These are phyloP conservation scores for Cadophora gregata DNA, from an alignment of 2,329 filamentous ascomycete genomes.

Conservation along the genomic window DNA sequence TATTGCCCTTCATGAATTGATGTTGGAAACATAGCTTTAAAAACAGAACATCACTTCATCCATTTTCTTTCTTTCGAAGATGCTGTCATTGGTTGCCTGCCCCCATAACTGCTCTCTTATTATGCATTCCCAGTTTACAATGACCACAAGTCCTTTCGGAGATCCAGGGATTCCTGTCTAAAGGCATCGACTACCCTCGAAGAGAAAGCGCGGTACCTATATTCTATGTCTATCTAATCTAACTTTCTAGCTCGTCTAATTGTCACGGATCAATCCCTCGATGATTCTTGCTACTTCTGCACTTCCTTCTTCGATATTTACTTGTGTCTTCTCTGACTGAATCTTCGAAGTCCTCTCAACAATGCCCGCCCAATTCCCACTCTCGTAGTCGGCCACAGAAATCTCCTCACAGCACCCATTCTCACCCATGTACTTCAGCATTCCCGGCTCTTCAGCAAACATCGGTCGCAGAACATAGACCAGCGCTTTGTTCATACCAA, in stretches of 20 bases:
- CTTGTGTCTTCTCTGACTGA: background rate
- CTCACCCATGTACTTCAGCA: conserved; percentile 8
- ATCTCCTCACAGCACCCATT: conserved; percentile 15
- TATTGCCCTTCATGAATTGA: no score
- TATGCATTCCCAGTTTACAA: no score
- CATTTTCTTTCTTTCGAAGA: no score
- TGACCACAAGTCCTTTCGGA: no score
- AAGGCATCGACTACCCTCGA: no score
- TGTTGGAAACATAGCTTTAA: no score
- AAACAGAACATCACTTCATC: no score
- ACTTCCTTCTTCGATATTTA: background rate
- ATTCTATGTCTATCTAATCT: no score
- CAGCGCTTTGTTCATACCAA: conserved; percentile 17
- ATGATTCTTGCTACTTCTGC: background rate
- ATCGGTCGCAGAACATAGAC: conserved; percentile 17
- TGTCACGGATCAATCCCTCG: background rate
- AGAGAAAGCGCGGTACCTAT: background rate
- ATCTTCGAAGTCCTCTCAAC: background rate
- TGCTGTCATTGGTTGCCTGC: no score
- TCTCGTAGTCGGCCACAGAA: conserved; percentile 8
- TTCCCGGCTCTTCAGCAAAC: conserved; percentile 17
- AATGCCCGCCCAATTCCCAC: conserved; percentile 1
- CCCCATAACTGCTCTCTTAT: no score
- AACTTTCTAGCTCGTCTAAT: background rate
- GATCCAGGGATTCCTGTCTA: no score